Base-by-base conservation (phyloP, 352 stramenopile species). In the Discostella stelligera region DNA sequence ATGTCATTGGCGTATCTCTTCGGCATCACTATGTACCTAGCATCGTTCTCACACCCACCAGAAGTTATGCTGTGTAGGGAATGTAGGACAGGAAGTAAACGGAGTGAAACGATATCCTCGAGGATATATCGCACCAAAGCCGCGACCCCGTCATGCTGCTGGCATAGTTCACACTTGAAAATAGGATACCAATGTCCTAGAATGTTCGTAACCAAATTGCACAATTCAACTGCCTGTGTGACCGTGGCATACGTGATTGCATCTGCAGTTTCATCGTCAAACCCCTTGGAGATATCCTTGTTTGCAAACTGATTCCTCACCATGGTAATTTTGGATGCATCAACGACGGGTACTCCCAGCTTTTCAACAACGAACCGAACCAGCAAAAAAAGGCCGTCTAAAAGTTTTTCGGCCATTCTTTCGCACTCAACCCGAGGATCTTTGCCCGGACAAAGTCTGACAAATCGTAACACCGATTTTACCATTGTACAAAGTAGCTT, bases 61-160 rank as follows among this genome's bases (percentile, higher is more conserved):
- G 25, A 39, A 9, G 61, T 52, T 32, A 60, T 67, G 14, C 11
- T 18, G 59, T 80, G 56, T n/a, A 86, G 56, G 44, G 81, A 80
- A 21, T 83, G 83, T 44, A 91, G 20, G 25, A 88, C 50, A 48
- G 80, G 59, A 27, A 91, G 65, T 61, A 86, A 84, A 41, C 77
- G 82, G 10, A 69, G 49, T 0, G 74, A 78, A 25, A 89, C 58
- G 44, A 90, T 77, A 27, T 83, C 66, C 14, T 85, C 54, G 18
- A 83, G 68, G 10, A 83, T 44, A 18, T 66, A 89, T 48, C 37
- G 41, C 30, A 69, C 62, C 46, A 72, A 64, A 18, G 48, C 54
- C 50, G 46, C 16, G 30, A 55, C 56, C 61, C 11, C 67, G 48
- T 56, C 56, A 23, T 72, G 25, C 14, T 54, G 54, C 13, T 48